Evolutionary conservation across 2,329 filamentous ascomycete species (phyloP).

Genomic region (Byssoonygena ceratinophila): DNA sequence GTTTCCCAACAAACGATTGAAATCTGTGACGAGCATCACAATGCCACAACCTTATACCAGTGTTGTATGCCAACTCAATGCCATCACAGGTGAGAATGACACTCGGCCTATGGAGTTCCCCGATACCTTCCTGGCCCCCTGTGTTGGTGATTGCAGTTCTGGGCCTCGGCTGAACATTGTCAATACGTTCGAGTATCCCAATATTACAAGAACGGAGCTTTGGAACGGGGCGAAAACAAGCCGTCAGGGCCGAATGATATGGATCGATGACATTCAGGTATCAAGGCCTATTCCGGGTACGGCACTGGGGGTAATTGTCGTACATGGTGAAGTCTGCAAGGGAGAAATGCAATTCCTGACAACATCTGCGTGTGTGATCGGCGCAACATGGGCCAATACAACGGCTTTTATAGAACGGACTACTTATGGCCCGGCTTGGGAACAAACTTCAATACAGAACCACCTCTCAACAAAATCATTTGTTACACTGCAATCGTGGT

Average conservation of each 20-base stretch:
- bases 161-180: background rate
- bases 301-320: constrained; percentile 11
- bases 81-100: constrained; percentile 2
- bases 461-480: background rate
- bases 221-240: background rate
- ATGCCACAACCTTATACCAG: constrained; percentile 2
- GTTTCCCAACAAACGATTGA: background rate
- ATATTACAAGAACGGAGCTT: constrained; percentile 1
- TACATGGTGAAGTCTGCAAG: constrained; percentile 10
- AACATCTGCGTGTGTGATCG: constrained; percentile 8
- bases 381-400: constrained; percentile 8
- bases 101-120: constrained; percentile 1
- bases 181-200: background rate
- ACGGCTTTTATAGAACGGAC: background rate
- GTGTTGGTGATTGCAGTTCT: background rate
- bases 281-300: background rate
- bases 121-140: background rate
- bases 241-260: constrained; percentile 10
- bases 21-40: background rate
- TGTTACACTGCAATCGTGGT: background rate
- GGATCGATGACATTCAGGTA: constrained; percentile 9
- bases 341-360: constrained; percentile 5
- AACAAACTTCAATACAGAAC: background rate
- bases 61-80: constrained; percentile 1
- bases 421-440: background rate